phyloP scores from a whole-genome alignment of 169 alveolate species.

The Besnoitia besnoiti region DNA sequence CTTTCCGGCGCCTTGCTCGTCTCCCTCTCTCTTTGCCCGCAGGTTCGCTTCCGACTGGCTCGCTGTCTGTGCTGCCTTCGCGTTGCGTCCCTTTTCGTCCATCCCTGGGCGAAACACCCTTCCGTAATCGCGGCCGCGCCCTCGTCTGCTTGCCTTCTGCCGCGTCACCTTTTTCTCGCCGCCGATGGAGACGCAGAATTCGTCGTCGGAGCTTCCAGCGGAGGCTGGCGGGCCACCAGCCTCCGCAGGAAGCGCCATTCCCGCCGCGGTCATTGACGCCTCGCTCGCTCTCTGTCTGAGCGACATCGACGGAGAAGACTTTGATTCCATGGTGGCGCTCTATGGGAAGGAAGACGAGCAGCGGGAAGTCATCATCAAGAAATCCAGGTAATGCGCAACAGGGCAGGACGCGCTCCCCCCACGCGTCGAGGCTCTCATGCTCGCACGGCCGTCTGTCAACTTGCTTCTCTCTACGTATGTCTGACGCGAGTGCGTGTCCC shows the following conservation, averaged over 20 bases:
- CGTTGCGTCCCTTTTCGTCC: background rate
- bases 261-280: no score
- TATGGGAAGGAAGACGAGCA: constrained; percentile 30
- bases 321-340: background rate
- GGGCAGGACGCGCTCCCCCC: no score
- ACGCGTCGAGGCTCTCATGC: background rate
- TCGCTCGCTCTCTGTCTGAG: background rate
- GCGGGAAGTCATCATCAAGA: constrained; percentile 7
- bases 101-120: background rate
- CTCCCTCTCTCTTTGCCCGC: background rate
- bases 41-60: background rate
- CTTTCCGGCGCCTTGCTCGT: background rate
- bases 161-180: background rate
- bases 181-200: no score
- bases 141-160: background rate
- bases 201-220: no score
- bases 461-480: background rate
- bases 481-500: no score
- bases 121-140: background rate
- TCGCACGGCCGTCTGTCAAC: background rate
- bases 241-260: no score
- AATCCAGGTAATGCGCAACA: constrained; percentile 25
- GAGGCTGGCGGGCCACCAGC: no score
- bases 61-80: background rate
- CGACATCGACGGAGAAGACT: constrained; percentile 7